These are phyloP conservation scores for Solanum etuberosum DNA, from an alignment of 257 asterid species.

Conservation along the genomic window DNA sequence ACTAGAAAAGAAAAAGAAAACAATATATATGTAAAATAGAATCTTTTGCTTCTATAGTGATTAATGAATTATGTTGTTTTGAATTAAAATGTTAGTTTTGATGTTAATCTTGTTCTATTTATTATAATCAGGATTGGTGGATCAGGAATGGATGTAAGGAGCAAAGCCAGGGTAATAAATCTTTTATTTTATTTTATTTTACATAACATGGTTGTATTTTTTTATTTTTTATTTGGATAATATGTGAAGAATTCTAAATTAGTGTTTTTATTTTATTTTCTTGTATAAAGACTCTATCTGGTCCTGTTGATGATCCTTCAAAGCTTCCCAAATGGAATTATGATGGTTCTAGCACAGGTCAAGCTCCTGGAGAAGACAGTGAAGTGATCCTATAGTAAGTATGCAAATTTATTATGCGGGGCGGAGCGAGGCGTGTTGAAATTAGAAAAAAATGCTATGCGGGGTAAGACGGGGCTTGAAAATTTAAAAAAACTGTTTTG, in stretches of 20 bases:
- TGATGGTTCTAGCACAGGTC: conserved; percentile 98
- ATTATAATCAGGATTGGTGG: conserved; percentile 78
- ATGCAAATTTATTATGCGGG: background rate
- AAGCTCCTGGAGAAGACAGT: conserved; percentile 98
- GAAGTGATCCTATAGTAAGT: conserved; percentile 96
- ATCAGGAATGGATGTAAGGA: conserved; percentile 78
- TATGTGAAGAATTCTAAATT: background rate
- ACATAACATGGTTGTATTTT: background rate
- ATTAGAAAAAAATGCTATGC: background rate
- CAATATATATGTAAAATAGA: background rate
- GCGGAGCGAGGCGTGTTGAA: accelerated
- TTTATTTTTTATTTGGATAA: background rate
- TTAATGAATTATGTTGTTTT: background rate
- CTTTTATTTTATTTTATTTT: background rate
- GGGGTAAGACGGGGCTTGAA: background rate
- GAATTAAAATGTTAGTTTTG: background rate
- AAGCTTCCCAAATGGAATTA: conserved; percentile 99
- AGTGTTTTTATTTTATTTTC: background rate
- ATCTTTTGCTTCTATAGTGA: background rate
- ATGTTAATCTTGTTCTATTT: background rate
- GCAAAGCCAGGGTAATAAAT: conserved; percentile 75
- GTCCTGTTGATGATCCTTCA: conserved; percentile 85
- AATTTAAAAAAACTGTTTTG: background rate
- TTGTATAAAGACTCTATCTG: conserved; percentile 50
- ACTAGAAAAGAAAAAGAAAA: background rate